phyloP scores from a whole-genome alignment of 2,329 filamentous ascomycete genomes.

The Xylaria multiplex region DNA sequence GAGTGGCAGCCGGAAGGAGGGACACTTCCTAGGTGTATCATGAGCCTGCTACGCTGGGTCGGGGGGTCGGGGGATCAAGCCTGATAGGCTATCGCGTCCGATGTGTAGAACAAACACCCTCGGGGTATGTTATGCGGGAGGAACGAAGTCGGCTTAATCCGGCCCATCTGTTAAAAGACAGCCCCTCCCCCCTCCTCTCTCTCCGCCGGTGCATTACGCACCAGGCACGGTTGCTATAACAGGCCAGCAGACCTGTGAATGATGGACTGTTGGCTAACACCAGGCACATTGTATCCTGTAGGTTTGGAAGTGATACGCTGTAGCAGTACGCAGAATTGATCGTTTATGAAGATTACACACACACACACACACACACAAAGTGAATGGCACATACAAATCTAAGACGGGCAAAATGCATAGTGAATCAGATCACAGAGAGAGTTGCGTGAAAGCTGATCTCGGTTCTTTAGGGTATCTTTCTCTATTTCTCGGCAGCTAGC shows the following conservation, averaged over 20 bases:
- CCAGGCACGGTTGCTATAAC: constrained; percentile 18
- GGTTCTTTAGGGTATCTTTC: constrained; percentile 35
- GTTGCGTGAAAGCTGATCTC: constrained; percentile 3
- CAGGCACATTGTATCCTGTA: constrained; percentile 28
- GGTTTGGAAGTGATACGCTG: constrained; percentile 32
- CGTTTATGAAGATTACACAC: constrained; percentile 25
- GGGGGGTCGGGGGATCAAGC: constrained; percentile 19
- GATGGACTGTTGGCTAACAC: constrained; percentile 35
- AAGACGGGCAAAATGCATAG: background rate
- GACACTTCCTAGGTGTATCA: constrained; percentile 27
- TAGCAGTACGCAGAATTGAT: constrained; percentile 40
- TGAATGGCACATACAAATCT: constrained; percentile 2
- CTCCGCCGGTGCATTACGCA: constrained; percentile 6
- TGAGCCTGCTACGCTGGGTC: constrained; percentile 25
- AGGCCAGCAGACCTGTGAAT: constrained; percentile 18
- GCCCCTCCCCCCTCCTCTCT: background rate
- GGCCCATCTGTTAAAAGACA: constrained; percentile 10
- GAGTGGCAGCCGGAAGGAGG: constrained; percentile 34
- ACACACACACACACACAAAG: background rate
- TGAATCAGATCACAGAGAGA: background rate
- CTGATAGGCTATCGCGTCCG: constrained; percentile 16
- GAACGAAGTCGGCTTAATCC: constrained; percentile 2
- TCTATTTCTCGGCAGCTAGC: background rate
- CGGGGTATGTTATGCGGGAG: constrained; percentile 1
- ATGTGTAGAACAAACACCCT: constrained; percentile 29